Percentiles rank a stretch among this genome's conserved stretches.
These are phyloP conservation scores for Collybiopsis luxurians DNA, from an alignment of 768 basidiomycete genomes.

Conservation along the genomic window DNA sequence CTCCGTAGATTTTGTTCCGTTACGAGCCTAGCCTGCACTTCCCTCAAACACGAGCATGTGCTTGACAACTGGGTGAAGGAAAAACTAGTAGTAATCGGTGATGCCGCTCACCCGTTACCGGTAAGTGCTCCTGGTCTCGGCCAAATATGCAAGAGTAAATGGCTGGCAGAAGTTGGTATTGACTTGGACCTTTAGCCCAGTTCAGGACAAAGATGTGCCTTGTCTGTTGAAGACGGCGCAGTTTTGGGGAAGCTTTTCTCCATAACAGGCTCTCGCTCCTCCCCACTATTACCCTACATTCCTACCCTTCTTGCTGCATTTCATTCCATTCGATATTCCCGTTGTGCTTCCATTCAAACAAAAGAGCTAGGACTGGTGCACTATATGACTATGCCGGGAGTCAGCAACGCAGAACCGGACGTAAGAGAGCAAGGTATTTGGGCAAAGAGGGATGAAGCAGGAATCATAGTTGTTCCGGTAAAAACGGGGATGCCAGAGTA, in stretches of 20 bases:
- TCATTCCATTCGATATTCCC: constrained; percentile 50
- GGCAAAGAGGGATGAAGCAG: constrained; percentile 28
- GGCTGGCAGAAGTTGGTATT: too few species aligned
- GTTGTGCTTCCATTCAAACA: constrained; percentile 37
- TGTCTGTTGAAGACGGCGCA: constrained; percentile 62
- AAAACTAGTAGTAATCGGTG: constrained; percentile 47
- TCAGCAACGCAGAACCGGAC: constrained; percentile 34
- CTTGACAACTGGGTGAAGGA: constrained; percentile 53
- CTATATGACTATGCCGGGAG: constrained; percentile 40
- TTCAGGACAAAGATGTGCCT: constrained; percentile 44
- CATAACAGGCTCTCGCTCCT: constrained; percentile 38
- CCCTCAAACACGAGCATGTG: constrained; percentile 33
- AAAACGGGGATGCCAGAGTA: not conserved
- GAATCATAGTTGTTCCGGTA: constrained; percentile 21
- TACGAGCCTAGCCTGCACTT: constrained; percentile 30
- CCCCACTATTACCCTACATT: constrained; percentile 54
- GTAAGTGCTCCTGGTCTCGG: too few species aligned
- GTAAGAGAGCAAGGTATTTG: constrained; percentile 41
- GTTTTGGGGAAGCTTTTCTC: constrained; percentile 56
- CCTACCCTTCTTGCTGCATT: constrained; percentile 48
- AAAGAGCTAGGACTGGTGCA: constrained; percentile 44
- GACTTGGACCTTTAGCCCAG: too few species aligned
- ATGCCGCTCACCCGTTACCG: constrained; percentile 54
- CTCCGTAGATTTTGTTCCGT: too few species aligned
- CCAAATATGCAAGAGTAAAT: too few species aligned